Evolutionary conservation across 2,329 filamentous ascomycete species (phyloP), one percentile per base, ranked within the genome.

Genomic region (Phaeosphaeria sp.): DNA sequence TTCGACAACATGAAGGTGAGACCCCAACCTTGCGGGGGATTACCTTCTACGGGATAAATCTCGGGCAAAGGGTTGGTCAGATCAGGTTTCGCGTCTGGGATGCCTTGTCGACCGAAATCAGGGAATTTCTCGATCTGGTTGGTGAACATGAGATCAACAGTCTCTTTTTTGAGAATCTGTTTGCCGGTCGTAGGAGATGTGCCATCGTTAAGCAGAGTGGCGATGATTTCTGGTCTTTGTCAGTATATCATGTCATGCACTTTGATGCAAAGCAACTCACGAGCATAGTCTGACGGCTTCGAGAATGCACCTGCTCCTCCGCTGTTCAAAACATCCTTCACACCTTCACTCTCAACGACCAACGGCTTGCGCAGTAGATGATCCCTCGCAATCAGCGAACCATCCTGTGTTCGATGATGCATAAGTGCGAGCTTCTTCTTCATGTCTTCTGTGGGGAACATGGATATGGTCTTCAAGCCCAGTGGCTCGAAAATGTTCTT

Each of bases 291-390:
- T 4, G 80, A 79, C 0, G 87, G 85, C 56, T 72, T 77, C 17
- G 85, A 84, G 66, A 86, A 90, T 55, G 83, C 80, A 1, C 88
- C 88, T 13, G 81, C 87, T 2, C 88, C 88, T 9, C 84, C 88
- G 48, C 81, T 84, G 69, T 88, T 82, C 67, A 88, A 83, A 2
- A 84, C 69, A 15, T 63, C 53, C 17, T 74, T 73, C 39, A 84
- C 79, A 1, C 79, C 73, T 6, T 79, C 70, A 3, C 73, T 75
- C 6, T 79, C 72, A 2, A 75, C 79, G 8, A 81, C 68, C 2
- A 87, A 69, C 0, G 84, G 80, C 8, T 75, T 74, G 6, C 82
- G 82, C 39, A 81, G 77, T 0, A 82, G 66, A 65, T 89, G 86
- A 53, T 89, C 83, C 39, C 76, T 68, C 60, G 73, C 69, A 3